These are phyloP conservation scores for Ogataea pignaliae DNA, from an alignment of 805 yeast genomes.

Conservation along the genomic window DNA sequence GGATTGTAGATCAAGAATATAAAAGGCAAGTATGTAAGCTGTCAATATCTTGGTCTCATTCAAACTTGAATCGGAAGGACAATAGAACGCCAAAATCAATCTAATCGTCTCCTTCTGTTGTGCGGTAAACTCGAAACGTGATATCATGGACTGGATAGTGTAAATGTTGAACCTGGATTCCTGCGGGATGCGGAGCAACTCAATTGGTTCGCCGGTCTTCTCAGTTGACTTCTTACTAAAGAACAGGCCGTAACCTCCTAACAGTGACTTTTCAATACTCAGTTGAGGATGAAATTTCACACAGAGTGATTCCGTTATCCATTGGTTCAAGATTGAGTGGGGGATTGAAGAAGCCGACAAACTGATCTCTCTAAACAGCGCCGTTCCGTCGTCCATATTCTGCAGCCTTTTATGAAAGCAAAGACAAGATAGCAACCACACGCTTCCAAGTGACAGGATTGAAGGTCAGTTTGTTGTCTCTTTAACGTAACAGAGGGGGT, in stretches of 20 bases:
- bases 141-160: slow-evolving; percentile 12
- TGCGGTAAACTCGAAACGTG: too few relatives aligned
- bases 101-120: slow-evolving; percentile 13
- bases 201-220: slow-evolving; percentile 17
- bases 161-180: slow-evolving; percentile 30
- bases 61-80: slow-evolving; percentile 8
- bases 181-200: slow-evolving; percentile 37
- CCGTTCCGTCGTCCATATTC: not conserved
- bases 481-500: too few relatives aligned
- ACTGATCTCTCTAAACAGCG: not conserved
- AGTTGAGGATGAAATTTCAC: slow-evolving; percentile 11
- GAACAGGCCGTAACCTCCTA: slow-evolving; percentile 37
- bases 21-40: slow-evolving; percentile 21
- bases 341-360: not conserved
- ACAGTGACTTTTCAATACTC: slow-evolving; percentile 11
- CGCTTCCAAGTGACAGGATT: too few relatives aligned
- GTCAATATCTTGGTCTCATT: slow-evolving; percentile 25
- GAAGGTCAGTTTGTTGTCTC: too few relatives aligned
- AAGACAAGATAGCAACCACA: too few relatives aligned
- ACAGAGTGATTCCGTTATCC: slow-evolving; percentile 7
- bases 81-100: slow-evolving; percentile 12
- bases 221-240: slow-evolving; percentile 2
- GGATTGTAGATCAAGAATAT: slow-evolving; percentile 5
- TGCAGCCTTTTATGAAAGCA: too few relatives aligned
- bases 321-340: slow-evolving; percentile 3